Base-by-base conservation (phyloP, 106 monocot species). In the Cymbidium sinense region DNA sequence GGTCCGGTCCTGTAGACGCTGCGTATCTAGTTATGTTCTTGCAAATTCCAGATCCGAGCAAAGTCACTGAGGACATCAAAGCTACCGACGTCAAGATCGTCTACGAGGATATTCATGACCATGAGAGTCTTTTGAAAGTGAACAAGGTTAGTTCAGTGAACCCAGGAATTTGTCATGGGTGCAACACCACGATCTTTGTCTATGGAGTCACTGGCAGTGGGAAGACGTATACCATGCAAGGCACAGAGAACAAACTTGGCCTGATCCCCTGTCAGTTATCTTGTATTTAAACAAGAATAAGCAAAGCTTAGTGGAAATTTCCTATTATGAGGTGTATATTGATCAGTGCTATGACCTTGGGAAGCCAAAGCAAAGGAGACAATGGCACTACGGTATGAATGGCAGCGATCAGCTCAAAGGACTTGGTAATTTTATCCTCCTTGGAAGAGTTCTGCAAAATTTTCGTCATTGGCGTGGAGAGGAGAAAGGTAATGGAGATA, bases 401-500 rank as follows among this genome's bases (percentile, higher is more conserved):
- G 94, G 98, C 20, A 81, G 65, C 1, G 70, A 90, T 61, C 92
- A 92, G 50, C 90, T 98, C 41, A 94, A 92, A 62, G 98, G 98
- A 33, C 89, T 98, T 62, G n/a, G n/a, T n/a, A n/a, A n/a, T n/a
- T n/a, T n/a, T 98, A 20, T 58, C 39, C 79, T 90, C 92, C 5
- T 88, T 94, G 86, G 77, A 70, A n/a, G 94, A 94, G 71, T 98
- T 98, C 77, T 7, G 5, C 27, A 84, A 88, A 69, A 71, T 84
- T 0, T 98, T 87, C 70, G 77, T 78, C 6, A 87, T 77, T 67
- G 92, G 92, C 18, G 81, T 92, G 35, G 92, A 94, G 41, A 82
- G 94, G 80, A 94, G 98, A 83, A 98, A 98, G 77, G 96, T 17
- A 94, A 92, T 79, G 98, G 94, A 81, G 94, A 98, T 77, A 98